Evolutionary conservation across 331 rosid genomes (phyloP), one percentile per base, ranked within the genome.

Genomic region (Cydonia oblonga): DNA sequence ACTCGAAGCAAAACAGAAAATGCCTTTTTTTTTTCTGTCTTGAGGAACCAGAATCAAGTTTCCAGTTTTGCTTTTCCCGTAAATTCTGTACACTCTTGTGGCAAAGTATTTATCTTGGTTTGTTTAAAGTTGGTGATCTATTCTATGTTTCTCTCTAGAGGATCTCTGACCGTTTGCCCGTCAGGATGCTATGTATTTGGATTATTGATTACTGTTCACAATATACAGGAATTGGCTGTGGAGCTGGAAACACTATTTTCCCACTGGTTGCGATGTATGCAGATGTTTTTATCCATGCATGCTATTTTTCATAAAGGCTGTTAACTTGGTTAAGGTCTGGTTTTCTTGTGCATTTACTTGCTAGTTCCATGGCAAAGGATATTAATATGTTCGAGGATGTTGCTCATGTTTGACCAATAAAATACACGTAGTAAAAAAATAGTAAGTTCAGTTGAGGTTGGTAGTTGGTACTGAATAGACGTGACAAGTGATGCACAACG

Each of bases 301-400:
- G 97, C 56, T 96, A 93, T 81, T 93, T 93, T 87, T 93, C 98
- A 38, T 6, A 2, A 86, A 90, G 46, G 98, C 97, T 83, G 69
- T 91, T 81, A 83, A 89, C 58, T 83, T 93, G 87, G 96, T 93
- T 77, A 86, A 89, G 97, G 97, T 93, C 46, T 29, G 79, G 64
- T 70, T 11, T 69, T 25, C 68, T 61, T 70, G 26, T 66, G 12
- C 72, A 66, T 66, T 5, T 52, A 53, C 1, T 58, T 70, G 24
- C 33, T 54, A 5, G 23, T 70, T 32, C 32, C 64, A 29, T 70
- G 51, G 44, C 22, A 56, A 70, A 23, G 54, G 53, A 20, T 57
- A 15, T 71, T 13, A 64, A 40, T 71, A 71, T 33, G 9, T 33
- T 33, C 38, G 1, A 33, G 10, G 10, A 33, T 8, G 38, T 33